Base-by-base conservation (phyloP, 768 basidiomycete genomes). In the Holtermanniella nyarrowii region DNA sequence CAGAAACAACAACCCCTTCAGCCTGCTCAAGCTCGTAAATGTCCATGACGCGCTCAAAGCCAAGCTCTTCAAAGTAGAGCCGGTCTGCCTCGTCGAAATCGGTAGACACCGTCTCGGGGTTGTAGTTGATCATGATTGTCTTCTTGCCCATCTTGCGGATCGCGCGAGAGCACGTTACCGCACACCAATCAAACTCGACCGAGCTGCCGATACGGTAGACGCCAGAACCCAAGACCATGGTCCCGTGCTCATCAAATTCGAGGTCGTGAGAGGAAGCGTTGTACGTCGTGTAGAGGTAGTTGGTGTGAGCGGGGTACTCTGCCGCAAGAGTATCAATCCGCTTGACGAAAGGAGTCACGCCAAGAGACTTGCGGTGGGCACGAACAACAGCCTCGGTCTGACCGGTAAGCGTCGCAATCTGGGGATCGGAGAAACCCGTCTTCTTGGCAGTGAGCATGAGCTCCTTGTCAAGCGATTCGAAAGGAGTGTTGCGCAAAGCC, bases 121-220 rank as follows among this genome's bases (percentile, higher is more conserved):
- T 99, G 74, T 99, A 99, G 77, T 99, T 99, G 79, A 99, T 79
- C 93, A 97, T 97, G 75, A 99, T 83, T 42, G 95, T 96, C 74
- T 82, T 82, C 68, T 86, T 84, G 70, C 91, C 90, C 80, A 89
- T 86, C 58, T 85, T 81, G 63, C 90, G 79, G 49, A 99, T 80
- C 69, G 85, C 85, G 54, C 95, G 79, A 13, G 90, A 89, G 70
- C 91, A 97, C 1, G 93, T 96, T 39, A 99, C 95, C n/a, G 95
- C 93, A 71, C 95, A 99, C 95, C 95, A 99, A 72, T 99, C 95
- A 70, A 99, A 99, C 76, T 99, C 95, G 67, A 99, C 95, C 58
- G 87, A 90, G 72, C 86, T 88, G 43, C 95, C 95, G 61, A 99
- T 97, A 54, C 95, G 84, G 75, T 99, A 97, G 20, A 99, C 95